These are phyloP conservation scores for Sphaerulina vaccinii DNA, from an alignment of 2,329 filamentous ascomycete species.

Conservation along the genomic window DNA sequence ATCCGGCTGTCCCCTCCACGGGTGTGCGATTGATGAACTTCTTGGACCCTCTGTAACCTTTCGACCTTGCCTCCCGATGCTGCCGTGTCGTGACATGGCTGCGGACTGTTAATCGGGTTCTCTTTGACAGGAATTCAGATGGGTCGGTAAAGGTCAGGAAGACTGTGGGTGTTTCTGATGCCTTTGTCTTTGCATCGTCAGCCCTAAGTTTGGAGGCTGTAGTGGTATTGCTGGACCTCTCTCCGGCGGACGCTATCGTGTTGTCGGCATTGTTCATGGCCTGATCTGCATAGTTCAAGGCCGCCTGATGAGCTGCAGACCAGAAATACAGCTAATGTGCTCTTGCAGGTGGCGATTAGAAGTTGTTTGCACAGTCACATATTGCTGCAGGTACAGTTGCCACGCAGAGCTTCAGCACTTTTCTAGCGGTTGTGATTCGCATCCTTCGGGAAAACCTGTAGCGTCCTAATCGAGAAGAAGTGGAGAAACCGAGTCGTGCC, in stretches of 20 bases:
- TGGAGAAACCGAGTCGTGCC: neutral
- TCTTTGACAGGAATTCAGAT: neutral
- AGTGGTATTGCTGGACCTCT: neutral
- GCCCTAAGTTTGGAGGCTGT: neutral
- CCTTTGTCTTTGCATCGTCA: neutral
- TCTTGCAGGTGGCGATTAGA: no score
- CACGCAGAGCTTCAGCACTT: neutral
- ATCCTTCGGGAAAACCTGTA: neutral
- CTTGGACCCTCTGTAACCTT: neutral
- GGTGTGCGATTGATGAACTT: neutral
- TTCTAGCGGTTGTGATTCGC: neutral
- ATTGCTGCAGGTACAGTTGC: neutral
- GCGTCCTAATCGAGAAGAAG: neutral
- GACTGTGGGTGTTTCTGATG: neutral
- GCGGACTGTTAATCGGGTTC: neutral
- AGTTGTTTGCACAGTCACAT: neutral
- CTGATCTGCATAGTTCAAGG: neutral
- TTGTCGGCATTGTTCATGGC: no score
- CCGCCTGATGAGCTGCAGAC: neutral
- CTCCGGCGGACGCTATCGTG: no score
- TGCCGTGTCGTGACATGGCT: slow-evolving; percentile 8
- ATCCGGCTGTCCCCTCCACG: neutral
- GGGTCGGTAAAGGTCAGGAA: neutral
- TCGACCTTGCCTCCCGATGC: neutral
- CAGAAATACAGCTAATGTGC: no score